These are phyloP conservation scores for Fusarium humuli DNA, from an alignment of 2,329 filamentous ascomycete species.

Conservation along the genomic window DNA sequence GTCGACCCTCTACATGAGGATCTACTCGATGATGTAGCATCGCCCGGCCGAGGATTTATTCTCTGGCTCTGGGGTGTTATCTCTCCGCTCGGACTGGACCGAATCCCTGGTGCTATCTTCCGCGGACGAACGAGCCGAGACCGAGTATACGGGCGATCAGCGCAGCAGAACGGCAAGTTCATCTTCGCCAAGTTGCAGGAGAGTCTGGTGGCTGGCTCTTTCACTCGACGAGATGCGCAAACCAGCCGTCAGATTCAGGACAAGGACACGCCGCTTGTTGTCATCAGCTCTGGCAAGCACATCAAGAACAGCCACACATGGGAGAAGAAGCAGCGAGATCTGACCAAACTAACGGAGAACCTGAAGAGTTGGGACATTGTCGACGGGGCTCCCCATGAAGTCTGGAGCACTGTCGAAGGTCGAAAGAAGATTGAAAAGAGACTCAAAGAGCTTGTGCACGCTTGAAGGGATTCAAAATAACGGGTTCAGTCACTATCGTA, in stretches of 20 bases:
- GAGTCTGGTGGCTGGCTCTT: constrained; percentile 84
- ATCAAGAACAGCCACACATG: constrained; percentile 76
- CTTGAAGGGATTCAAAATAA: constrained; percentile 26
- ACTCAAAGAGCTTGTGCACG: constrained; percentile 73
- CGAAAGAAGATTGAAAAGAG: constrained; percentile 82
- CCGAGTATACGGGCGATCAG: constrained; percentile 82
- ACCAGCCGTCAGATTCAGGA: constrained; percentile 84
- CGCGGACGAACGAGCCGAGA: constrained; percentile 83
- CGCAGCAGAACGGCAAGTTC: constrained; percentile 83
- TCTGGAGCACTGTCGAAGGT: constrained; percentile 83
- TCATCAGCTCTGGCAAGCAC: constrained; percentile 84
- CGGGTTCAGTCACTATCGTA: neutral
- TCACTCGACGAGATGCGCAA: constrained; percentile 84
- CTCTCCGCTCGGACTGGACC: constrained; percentile 86
- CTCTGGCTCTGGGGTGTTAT: constrained; percentile 89
- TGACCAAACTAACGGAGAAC: constrained; percentile 83
- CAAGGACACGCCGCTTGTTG: constrained; percentile 77
- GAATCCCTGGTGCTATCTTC: constrained; percentile 83
- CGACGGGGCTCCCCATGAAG: constrained; percentile 82
- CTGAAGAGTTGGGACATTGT: constrained; percentile 89
- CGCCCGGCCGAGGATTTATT: constrained; percentile 78
- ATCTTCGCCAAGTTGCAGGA: constrained; percentile 95
- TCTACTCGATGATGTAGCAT: constrained; percentile 75
- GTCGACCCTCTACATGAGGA: constrained; percentile 93
- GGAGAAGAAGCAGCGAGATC: constrained; percentile 86